Evolutionary conservation across 257 asterid genomes (phyloP), one percentile per base, ranked within the genome.

Genomic region (Marsdenia floribunda): DNA sequence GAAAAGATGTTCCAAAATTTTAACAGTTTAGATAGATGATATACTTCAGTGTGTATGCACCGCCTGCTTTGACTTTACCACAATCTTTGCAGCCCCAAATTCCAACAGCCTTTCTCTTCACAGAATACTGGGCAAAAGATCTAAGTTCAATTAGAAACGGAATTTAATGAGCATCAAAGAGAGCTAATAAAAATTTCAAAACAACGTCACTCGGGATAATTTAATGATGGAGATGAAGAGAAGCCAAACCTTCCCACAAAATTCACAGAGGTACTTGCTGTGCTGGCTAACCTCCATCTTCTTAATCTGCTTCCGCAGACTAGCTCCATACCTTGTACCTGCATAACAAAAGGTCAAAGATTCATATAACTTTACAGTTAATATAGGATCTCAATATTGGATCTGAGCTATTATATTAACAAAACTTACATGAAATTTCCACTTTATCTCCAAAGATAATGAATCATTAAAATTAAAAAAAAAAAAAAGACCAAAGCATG

Each of bases 261-360:
- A 85, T 69, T 85, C 86, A 2, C 88, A 85, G 70, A 82, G 64
- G 71, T 74, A 85, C 74, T 85, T 85, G 83, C 80, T 75, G 53
- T 85, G 88, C 83, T 85, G 88, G 76, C 84, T 79, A 69, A 85
- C 84, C 78, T 85, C 88, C 88, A 85, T 85, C 77, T 85, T 85
- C 81, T 85, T 85, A 54, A 85, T 85, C 80, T 85, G 88, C 78
- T 85, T 85, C 33, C 88, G 80, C 78, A 85, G 76, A 77, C 88
- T 85, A 70, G 88, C 88, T 14, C 88, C 88, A 72, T 84, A 85
- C 11, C 88, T 79, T 68, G 88, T 85, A 63, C 88, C 88, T 84
- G 58, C 21, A 73, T 18, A 76, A 1, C 47, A 61, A 29, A 49
- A 46, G 21, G 52, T 59, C 71, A 76, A 54, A 3, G 14, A 54